phyloP scores from a whole-genome alignment of 2,329 filamentous ascomycete genomes.

The Aspergillus fructus region DNA sequence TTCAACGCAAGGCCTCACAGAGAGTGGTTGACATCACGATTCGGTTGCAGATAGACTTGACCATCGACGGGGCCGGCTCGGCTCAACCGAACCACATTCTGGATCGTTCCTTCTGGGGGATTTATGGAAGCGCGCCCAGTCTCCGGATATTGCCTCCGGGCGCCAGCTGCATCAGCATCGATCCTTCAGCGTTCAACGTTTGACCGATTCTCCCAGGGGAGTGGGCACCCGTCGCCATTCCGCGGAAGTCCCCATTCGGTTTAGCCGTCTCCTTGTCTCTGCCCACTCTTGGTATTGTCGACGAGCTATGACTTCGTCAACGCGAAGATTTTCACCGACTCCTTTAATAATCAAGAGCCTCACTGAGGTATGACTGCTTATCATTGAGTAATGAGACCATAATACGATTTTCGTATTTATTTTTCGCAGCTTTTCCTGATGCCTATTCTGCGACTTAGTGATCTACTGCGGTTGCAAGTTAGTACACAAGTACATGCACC shows the following conservation, averaged over 20 bases:
- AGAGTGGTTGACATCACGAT: slow-evolving; percentile 2
- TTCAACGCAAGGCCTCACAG: too few relatives aligned
- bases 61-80: background rate
- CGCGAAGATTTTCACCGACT: background rate
- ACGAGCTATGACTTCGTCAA: background rate
- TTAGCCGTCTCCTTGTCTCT: background rate
- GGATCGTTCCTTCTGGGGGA: background rate
- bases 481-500: background rate
- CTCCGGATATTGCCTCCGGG: too few relatives aligned
- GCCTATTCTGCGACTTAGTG: background rate
- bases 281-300: background rate
- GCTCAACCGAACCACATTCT: background rate
- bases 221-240: too few relatives aligned
- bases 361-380: background rate
- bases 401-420: background rate
- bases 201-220: too few relatives aligned
- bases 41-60: background rate
- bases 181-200: background rate
- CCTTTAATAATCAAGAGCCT: background rate
- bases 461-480: background rate
- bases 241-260: background rate
- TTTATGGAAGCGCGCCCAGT: too few relatives aligned
- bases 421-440: background rate
- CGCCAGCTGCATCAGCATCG: background rate
- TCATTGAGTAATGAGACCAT: background rate